Evolutionary conservation across 345 rosid species (phyloP).

Genomic region (Dipteronia sinensis): DNA sequence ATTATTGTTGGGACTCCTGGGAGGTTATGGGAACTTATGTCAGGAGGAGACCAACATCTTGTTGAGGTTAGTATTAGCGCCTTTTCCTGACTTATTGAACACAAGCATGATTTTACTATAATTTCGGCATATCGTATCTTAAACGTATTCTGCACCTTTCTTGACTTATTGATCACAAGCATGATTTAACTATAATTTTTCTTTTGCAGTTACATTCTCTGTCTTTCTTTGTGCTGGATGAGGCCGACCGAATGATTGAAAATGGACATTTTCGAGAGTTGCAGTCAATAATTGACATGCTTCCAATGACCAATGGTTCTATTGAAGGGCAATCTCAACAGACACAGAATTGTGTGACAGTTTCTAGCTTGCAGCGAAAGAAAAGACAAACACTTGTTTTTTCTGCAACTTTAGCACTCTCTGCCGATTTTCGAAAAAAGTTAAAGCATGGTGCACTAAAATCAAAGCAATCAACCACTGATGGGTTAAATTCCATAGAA

Average conservation of each 20-base stretch:
- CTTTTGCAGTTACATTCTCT: conserved; percentile 78
- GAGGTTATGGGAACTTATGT: conserved; percentile 97
- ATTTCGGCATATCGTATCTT: conserved; percentile 1
- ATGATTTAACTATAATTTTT: conserved; percentile 8
- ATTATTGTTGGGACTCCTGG: conserved; percentile 95
- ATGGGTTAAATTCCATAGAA: conserved; percentile 79
- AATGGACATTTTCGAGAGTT: conserved; percentile 91
- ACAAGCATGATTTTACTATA: background rate
- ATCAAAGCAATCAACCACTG: conserved; percentile 60
- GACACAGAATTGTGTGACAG: conserved; percentile 54
- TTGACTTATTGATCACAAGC: background rate
- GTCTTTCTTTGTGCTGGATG: conserved; percentile 97
- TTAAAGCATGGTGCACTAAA: conserved; percentile 66
- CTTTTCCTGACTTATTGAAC: background rate
- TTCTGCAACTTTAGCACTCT: conserved; percentile 93
- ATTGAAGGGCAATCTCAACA: conserved; percentile 48
- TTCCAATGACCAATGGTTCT: conserved; percentile 57
- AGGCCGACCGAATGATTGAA: conserved; percentile 97
- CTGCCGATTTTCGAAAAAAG: conserved; percentile 92
- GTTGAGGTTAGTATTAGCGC: conserved; percentile 60
- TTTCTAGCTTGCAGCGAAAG: conserved; percentile 65
- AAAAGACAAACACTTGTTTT: conserved; percentile 95
- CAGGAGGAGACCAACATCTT: conserved; percentile 88
- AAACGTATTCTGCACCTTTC: background rate
- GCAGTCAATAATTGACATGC: conserved; percentile 94